Percentiles rank a stretch among this genome's conserved stretches.
These are phyloP conservation scores for Kuraishia molischiana DNA, from an alignment of 805 yeast genomes.

Conservation along the genomic window DNA sequence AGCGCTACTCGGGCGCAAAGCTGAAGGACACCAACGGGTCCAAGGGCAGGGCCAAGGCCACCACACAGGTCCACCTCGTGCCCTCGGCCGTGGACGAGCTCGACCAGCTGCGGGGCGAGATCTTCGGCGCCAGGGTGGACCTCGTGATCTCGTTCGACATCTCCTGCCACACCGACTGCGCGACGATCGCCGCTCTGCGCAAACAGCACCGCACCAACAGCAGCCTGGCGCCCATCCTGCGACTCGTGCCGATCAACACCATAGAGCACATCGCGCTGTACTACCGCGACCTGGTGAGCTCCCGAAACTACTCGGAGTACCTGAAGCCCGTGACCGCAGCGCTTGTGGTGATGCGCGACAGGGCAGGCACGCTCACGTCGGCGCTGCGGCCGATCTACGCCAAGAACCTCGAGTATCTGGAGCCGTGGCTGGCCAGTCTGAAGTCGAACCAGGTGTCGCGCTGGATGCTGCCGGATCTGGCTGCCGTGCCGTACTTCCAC, in stretches of 20 bases:
- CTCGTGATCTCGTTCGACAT: slow-evolving; percentile 23
- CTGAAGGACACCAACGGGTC: slow-evolving; percentile 32
- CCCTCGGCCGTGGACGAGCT: slow-evolving; percentile 22
- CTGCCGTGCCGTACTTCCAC: slow-evolving; percentile 50
- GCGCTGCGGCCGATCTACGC: slow-evolving; percentile 68
- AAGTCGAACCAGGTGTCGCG: slow-evolving; percentile 13
- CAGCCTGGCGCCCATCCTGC: slow-evolving; percentile 41
- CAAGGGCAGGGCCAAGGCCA: slow-evolving; percentile 12
- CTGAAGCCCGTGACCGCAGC: slow-evolving; percentile 71
- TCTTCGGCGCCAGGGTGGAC: slow-evolving; percentile 6
- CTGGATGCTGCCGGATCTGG: slow-evolving; percentile 79
- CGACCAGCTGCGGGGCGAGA: slow-evolving; percentile 7
- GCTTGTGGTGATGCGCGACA: slow-evolving; percentile 69
- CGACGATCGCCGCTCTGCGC: slow-evolving; percentile 4
- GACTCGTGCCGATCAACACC: slow-evolving; percentile 70
- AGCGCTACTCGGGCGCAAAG: slow-evolving; percentile 53
- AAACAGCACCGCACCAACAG: background rate
- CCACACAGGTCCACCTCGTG: slow-evolving; percentile 27
- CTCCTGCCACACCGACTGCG: slow-evolving; percentile 13
- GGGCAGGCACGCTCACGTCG: slow-evolving; percentile 75
- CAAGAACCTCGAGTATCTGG: slow-evolving; percentile 52
- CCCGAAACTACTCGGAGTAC: slow-evolving; percentile 29
- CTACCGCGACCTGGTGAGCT: slow-evolving; percentile 24
- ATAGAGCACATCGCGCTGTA: slow-evolving; percentile 69
- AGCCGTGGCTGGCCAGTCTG: slow-evolving; percentile 45